Evolutionary conservation across 2,329 filamentous ascomycete genomes (phyloP).

Genomic region (Pseudocercospora crystallina): DNA sequence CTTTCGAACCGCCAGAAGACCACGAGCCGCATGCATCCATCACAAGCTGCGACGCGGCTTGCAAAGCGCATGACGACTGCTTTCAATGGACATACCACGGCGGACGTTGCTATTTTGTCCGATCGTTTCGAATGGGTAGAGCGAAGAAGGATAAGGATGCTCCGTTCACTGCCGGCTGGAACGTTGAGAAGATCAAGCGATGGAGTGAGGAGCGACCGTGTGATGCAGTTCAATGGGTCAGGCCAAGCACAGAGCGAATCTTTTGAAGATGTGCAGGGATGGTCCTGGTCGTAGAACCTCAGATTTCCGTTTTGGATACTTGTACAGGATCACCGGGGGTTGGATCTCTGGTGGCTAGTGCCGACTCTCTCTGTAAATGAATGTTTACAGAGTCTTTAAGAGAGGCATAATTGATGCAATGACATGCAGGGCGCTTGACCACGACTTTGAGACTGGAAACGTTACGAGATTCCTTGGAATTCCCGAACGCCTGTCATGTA

Average conservation of each 20-base stretch:
- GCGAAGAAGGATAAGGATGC: constrained; percentile 37
- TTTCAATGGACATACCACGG: constrained; percentile 39
- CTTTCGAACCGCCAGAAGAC: constrained; percentile 28
- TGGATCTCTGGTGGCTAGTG: too few relatives aligned
- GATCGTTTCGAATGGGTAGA: constrained; percentile 39
- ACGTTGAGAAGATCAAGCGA: constrained; percentile 36
- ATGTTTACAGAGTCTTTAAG: too few relatives aligned
- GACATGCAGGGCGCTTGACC: too few relatives aligned
- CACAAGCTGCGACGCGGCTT: constrained; percentile 46
- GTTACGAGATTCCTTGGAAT: too few relatives aligned
- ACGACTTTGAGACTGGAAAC: too few relatives aligned
- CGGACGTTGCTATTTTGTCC: constrained; percentile 24
- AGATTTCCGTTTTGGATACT: too few relatives aligned
- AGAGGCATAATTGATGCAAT: too few relatives aligned
- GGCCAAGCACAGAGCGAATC: constrained; percentile 30
- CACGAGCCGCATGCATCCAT: constrained; percentile 35
- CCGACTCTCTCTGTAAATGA: too few relatives aligned
- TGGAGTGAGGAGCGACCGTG: constrained; percentile 40
- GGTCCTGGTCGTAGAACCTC: too few relatives aligned
- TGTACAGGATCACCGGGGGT: too few relatives aligned
- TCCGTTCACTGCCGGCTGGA: constrained; percentile 41
- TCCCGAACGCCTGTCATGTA: too few relatives aligned
- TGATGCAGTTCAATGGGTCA: constrained; percentile 41
- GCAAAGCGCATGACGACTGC: constrained; percentile 37
- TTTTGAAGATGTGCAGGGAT: constrained; percentile 13